Percentiles rank a stretch among this genome's conserved stretches.
Conservation (phyloP, 306 rosid genomes). For the Purshia tridentata region DNA sequence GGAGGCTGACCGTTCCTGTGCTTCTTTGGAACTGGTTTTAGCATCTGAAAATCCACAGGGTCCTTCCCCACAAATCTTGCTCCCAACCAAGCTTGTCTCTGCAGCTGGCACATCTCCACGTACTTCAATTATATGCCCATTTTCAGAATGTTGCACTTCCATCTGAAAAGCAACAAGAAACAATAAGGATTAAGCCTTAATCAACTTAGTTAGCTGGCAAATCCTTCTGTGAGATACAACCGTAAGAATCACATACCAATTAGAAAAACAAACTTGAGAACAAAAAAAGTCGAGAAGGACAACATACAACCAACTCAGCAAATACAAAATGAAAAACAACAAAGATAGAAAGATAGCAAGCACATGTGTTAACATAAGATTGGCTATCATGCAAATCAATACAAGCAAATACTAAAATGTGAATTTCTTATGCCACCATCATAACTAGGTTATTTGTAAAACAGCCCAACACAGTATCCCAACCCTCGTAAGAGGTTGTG, state of each 20-base stretch:
- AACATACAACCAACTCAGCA: not conserved
- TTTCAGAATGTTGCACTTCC: constrained; percentile 44
- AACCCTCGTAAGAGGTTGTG: not conserved
- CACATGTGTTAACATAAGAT: not conserved
- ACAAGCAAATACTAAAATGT: not conserved
- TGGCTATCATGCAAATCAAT: not conserved
- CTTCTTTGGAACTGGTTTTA: constrained; percentile 46
- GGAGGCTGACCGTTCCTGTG: constrained; percentile 47
- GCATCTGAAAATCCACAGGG: constrained; percentile 57
- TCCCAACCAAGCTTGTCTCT: constrained; percentile 29
- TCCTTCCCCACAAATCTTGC: constrained; percentile 55
- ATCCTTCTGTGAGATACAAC: not conserved
- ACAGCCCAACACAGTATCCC: not conserved
- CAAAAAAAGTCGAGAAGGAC: not conserved
- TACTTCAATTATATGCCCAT: constrained; percentile 47
- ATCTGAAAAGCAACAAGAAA: constrained; percentile 38
- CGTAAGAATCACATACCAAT: not conserved
- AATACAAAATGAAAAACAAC: not conserved
- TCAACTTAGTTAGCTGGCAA: not conserved
- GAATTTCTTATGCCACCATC: not conserved
- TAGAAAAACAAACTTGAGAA: not conserved
- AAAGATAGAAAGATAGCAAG: not conserved
- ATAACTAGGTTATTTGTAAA: not conserved
- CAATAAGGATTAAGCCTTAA: not conserved
- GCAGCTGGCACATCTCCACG: constrained; percentile 37